These are phyloP conservation scores for Vanrija pseudolonga DNA, from an alignment of 1,284 basidiomycete species.

Conservation along the genomic window DNA sequence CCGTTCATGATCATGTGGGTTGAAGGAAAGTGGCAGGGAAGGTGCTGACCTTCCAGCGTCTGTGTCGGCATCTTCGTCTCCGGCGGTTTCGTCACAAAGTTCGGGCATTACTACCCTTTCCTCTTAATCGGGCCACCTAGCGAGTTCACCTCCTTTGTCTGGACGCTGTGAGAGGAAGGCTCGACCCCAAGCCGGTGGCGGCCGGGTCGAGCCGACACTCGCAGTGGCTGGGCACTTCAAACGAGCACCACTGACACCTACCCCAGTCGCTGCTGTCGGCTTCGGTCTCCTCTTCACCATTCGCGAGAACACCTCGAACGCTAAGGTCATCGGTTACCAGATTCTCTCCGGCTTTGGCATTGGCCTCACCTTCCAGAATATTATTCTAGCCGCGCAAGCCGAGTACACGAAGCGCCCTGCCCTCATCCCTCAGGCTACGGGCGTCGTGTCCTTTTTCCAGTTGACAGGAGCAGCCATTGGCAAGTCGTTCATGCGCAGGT, in stretches of 20 bases:
- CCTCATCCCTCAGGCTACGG: conserved; percentile 42
- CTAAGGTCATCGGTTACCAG: conserved; percentile 52
- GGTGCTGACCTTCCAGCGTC: conserved; percentile 6
- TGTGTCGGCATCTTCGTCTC: conserved; percentile 48
- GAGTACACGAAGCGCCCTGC: conserved; percentile 43
- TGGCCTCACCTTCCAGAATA: conserved; percentile 42
- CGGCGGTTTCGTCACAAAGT: conserved; percentile 44
- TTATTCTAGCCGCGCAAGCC: conserved; percentile 51
- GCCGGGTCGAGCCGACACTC: too few relatives aligned
- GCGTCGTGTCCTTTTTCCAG: conserved; percentile 49
- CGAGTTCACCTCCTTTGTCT: too few relatives aligned
- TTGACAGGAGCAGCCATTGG: conserved; percentile 51
- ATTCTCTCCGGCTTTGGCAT: conserved; percentile 50
- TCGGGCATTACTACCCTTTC: conserved; percentile 50
- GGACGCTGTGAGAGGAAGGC: too few relatives aligned
- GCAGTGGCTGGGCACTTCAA: neutral
- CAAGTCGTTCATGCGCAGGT: too few relatives aligned
- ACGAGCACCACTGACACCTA: conserved; percentile 23
- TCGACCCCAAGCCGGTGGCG: too few relatives aligned
- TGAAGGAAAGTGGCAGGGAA: conserved; percentile 6
- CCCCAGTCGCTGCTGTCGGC: conserved; percentile 46
- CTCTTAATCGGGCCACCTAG: conserved; percentile 32
- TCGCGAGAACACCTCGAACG: conserved; percentile 35
- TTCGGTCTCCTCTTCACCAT: conserved; percentile 53
- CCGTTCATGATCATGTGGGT: conserved; percentile 47